Evolutionary conservation across 225 moss, liverwort and hornwort genomes (phyloP), one percentile per base, ranked within the genome.

Genomic region (Marchantia polymorpha): DNA sequence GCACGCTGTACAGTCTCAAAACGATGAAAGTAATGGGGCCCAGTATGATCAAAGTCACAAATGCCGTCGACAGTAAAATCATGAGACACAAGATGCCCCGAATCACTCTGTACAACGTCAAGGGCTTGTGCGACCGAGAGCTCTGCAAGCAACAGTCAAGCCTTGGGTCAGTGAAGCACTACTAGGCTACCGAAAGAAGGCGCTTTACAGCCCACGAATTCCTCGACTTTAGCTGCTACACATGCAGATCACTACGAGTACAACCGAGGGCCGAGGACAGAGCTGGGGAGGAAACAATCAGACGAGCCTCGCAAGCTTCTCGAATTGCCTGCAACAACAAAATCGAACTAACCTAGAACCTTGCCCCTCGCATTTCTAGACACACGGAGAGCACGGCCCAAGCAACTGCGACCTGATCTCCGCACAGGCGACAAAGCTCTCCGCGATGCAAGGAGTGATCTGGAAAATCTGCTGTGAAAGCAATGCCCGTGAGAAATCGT

Each of bases 81-180:
- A 91, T 74, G 59, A 95, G 85, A 79, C 95, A 95, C 20, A 83
- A 82, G 52, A 92, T 82, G 64, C 99, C 99, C 80, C 99, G 90
- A 77, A 91, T 73, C 69, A 90, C 80, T 80, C 95, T 90, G 65
- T 87, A 95, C n/a, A 90, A 69, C 8, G 95, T 95, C 87, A 96
- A 73, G 47, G 96, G 96, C 72, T 89, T 92, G 78, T 94, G 92
- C 52, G 88, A 79, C 48, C 78, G 80, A 59, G 82, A 49, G 56
- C 68, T 74, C 84, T 87, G 84, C 76, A 54, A 53, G 55, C 70
- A 81, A 15, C 26, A 52, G 72, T 48, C 75, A 80, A 46, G 74
- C 15, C n/a, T 26, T 72, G 20, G 59, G 75, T 75, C 75, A 48
- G 72, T 17, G 51, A 22, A 23, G n/a, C 46, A 69, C n/a, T n/a